A percentile compares a stretch with the other conserved stretches of the same genome.
phyloP scores from a whole-genome alignment of 164 flowering plant species.

The Annona squamosa region DNA sequence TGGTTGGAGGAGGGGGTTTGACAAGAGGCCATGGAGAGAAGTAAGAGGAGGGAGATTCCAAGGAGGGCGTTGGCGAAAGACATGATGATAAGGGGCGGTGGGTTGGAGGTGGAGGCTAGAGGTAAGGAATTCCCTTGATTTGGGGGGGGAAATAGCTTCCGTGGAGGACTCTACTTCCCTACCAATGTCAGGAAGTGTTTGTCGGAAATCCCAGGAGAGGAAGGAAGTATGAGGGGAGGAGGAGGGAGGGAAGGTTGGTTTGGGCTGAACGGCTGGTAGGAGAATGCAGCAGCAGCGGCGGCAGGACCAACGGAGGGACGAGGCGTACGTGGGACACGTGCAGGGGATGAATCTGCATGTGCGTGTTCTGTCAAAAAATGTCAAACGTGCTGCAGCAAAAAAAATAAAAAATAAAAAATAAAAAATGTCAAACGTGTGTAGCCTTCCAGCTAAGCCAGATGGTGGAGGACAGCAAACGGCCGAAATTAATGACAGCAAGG shows the following conservation, averaged over 20 bases:
- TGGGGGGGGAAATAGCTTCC: not conserved
- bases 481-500: no score
- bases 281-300: not conserved
- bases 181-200: no score
- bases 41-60: constrained; percentile 1
- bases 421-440: no score
- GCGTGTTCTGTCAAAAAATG: no score
- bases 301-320: not conserved
- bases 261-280: not conserved
- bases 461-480: no score
- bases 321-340: not conserved
- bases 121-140: not conserved
- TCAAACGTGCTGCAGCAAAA: no score
- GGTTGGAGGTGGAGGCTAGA: constrained; percentile 1
- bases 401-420: no score
- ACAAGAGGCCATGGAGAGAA: constrained; percentile 8
- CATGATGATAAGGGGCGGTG: not conserved
- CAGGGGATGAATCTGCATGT: no score
- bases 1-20: not conserved
- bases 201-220: no score
- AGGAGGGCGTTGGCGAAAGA: not conserved
- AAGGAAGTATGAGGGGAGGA: no score
- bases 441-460: no score
- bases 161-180: no score
- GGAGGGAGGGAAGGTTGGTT: not conserved